phyloP scores from a whole-genome alignment of 306 rosid genomes.

The Datisca glomerata region DNA sequence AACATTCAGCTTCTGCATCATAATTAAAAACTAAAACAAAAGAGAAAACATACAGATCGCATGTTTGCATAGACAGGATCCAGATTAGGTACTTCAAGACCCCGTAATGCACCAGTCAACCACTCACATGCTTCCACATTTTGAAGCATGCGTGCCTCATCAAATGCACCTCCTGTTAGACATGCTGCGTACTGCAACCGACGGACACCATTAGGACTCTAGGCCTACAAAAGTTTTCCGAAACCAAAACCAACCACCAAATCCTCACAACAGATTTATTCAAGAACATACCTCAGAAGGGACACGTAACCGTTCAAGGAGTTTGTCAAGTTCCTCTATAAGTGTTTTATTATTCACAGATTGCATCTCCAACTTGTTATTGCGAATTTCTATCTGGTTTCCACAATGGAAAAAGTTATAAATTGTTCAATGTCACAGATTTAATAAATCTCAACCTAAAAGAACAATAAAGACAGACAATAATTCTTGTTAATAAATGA shows the following conservation, averaged over 20 bases:
- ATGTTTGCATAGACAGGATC: slow-evolving; percentile 66
- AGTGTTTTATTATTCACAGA: slow-evolving; percentile 73
- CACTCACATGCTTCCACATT: slow-evolving; percentile 88
- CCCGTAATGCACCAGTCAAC: slow-evolving; percentile 62
- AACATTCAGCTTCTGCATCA: neutral
- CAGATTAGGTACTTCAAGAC: slow-evolving; percentile 49
- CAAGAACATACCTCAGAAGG: slow-evolving; percentile 63
- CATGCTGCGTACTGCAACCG: slow-evolving; percentile 61
- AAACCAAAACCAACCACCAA: slow-evolving; percentile 12
- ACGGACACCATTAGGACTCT: slow-evolving; percentile 20
- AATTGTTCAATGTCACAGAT: too few species aligned
- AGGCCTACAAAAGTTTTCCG: too few species aligned
- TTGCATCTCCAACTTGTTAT: slow-evolving; percentile 90
- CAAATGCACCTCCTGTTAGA: slow-evolving; percentile 76
- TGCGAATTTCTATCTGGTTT: slow-evolving; percentile 82
- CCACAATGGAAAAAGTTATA: slow-evolving; percentile 12
- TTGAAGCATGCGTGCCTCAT: slow-evolving; percentile 61
- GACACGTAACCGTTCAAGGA: slow-evolving; percentile 59
- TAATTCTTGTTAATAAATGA: neutral
- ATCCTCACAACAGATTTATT: slow-evolving; percentile 8
- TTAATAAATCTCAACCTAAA: neutral
- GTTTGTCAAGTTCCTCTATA: slow-evolving; percentile 79
- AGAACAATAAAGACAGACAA: too few species aligned
- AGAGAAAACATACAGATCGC: slow-evolving; percentile 64
- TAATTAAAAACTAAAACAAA: too few species aligned